These are phyloP conservation scores for Trypanosoma congolense DNA, from an alignment of 208 protist species.

Conservation along the genomic window DNA sequence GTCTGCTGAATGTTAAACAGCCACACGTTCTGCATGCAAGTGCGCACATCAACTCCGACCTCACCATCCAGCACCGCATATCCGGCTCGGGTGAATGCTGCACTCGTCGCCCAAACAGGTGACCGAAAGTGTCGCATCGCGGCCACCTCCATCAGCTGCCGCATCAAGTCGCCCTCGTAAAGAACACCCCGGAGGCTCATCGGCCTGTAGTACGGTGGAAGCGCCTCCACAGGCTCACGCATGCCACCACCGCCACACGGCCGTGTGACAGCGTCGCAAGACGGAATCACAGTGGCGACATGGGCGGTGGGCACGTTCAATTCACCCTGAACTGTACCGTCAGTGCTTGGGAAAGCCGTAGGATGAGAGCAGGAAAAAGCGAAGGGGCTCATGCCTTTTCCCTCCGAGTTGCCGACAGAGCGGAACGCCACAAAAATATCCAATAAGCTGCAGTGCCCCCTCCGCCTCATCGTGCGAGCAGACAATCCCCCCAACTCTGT, in stretches of 20 bases:
- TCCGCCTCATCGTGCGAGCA: too few relatives aligned
- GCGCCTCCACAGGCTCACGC: not conserved
- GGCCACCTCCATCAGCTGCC: slow-evolving; percentile 14
- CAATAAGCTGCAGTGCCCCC: too few relatives aligned
- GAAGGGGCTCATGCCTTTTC: too few relatives aligned
- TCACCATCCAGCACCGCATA: slow-evolving; percentile 20
- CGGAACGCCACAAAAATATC: too few relatives aligned
- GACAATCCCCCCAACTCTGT: too few relatives aligned
- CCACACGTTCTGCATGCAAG: not conserved
- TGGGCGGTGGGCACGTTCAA: too few relatives aligned
- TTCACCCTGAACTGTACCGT: too few relatives aligned
- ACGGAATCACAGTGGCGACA: not conserved
- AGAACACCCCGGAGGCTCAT: slow-evolving; percentile 15
- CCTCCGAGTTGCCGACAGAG: too few relatives aligned
- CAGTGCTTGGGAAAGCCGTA: too few relatives aligned
- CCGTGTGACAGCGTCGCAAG: not conserved
- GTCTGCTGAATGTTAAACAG: slow-evolving; percentile 73
- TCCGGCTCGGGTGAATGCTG: slow-evolving; percentile 16
- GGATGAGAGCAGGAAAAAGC: too few relatives aligned
- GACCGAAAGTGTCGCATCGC: slow-evolving; percentile 27
- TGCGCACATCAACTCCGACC: slow-evolving; percentile 20
- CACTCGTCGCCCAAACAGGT: slow-evolving; percentile 36
- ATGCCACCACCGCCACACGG: not conserved
- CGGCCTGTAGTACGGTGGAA: slow-evolving; percentile 15
- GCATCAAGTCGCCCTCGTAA: slow-evolving; percentile 29